These are phyloP conservation scores for Cystoderma amianthinum DNA, from an alignment of 768 basidiomycete species.

Conservation along the genomic window DNA sequence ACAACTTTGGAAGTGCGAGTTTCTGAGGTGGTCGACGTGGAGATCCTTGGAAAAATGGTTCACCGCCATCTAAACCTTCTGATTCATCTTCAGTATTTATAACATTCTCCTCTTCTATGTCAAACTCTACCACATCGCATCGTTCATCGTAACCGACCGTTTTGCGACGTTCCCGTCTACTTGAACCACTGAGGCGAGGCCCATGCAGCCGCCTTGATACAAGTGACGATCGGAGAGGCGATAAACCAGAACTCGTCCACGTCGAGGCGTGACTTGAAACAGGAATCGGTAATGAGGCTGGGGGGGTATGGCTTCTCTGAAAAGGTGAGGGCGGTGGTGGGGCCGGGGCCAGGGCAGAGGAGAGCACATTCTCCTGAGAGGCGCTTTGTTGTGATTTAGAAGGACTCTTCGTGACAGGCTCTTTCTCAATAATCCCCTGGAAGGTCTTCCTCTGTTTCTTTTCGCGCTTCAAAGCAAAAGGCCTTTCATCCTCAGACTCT, in stretches of 20 bases:
- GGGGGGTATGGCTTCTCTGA: slow-evolving; percentile 11
- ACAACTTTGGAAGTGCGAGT: too few relatives aligned
- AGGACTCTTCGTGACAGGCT: slow-evolving; percentile 79
- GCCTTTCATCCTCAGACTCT: slow-evolving; percentile 63
- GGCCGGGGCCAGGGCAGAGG: slow-evolving; percentile 20
- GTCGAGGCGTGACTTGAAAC: slow-evolving; percentile 15
- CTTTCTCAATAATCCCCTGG: slow-evolving; percentile 66
- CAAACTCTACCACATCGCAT: slow-evolving; percentile 80
- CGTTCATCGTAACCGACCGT: slow-evolving; percentile 76
- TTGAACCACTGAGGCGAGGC: slow-evolving; percentile 52
- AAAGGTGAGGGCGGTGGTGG: slow-evolving; percentile 14
- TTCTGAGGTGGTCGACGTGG: too few relatives aligned
- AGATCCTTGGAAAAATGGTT: too few relatives aligned
- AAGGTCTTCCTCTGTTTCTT: slow-evolving; percentile 71
- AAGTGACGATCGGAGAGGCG: slow-evolving; percentile 60
- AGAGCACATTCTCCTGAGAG: slow-evolving; percentile 18
- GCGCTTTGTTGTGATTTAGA: too few relatives aligned
- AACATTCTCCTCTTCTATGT: too few relatives aligned
- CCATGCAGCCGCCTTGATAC: slow-evolving; percentile 72
- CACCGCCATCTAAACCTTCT: too few relatives aligned
- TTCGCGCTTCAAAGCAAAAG: slow-evolving; percentile 63
- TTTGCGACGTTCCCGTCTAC: slow-evolving; percentile 57
- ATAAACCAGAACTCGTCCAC: slow-evolving; percentile 22
- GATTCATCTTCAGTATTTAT: too few relatives aligned
- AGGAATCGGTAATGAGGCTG: slow-evolving; percentile 9